These are phyloP conservation scores for Xylariaceae sp. DNA, from an alignment of 2,329 filamentous ascomycete species.

Conservation along the genomic window DNA sequence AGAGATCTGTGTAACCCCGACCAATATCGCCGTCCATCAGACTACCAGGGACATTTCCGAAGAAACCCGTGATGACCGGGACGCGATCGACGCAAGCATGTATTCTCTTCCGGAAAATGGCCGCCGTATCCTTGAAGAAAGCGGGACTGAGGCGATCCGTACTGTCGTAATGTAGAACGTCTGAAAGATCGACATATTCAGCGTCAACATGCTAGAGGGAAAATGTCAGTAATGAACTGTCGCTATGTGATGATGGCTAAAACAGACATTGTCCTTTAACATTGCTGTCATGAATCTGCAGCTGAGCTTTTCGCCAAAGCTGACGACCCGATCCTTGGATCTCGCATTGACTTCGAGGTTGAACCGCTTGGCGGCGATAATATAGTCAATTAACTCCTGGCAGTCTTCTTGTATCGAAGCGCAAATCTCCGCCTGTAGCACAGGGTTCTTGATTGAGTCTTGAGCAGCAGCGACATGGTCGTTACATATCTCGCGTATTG, in stretches of 20 bases:
- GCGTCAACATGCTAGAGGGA: constrained; percentile 66
- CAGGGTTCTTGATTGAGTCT: constrained; percentile 52
- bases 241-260: neutral
- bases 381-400: constrained; percentile 69
- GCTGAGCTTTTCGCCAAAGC: constrained; percentile 92
- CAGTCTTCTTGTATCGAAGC: constrained; percentile 73
- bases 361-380: constrained; percentile 58
- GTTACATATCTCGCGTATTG: constrained; percentile 74
- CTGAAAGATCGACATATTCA: constrained; percentile 84
- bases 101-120: constrained; percentile 59
- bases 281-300: constrained; percentile 86
- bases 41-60: constrained; percentile 86
- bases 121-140: constrained; percentile 65
- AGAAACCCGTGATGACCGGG: constrained; percentile 86
- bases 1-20: constrained; percentile 93
- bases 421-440: constrained; percentile 54
- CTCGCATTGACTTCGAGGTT: constrained; percentile 71
- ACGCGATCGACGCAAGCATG: constrained; percentile 60
- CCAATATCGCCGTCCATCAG: constrained; percentile 85
- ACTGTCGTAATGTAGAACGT: constrained; percentile 66
- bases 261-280: constrained; percentile 62
- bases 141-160: constrained; percentile 55
- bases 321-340: constrained; percentile 82
- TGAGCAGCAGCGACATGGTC: constrained; percentile 75
- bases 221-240: constrained; percentile 25